phyloP scores from a whole-genome alignment of 2,329 filamentous ascomycete genomes.

The Gremmenia infestans region DNA sequence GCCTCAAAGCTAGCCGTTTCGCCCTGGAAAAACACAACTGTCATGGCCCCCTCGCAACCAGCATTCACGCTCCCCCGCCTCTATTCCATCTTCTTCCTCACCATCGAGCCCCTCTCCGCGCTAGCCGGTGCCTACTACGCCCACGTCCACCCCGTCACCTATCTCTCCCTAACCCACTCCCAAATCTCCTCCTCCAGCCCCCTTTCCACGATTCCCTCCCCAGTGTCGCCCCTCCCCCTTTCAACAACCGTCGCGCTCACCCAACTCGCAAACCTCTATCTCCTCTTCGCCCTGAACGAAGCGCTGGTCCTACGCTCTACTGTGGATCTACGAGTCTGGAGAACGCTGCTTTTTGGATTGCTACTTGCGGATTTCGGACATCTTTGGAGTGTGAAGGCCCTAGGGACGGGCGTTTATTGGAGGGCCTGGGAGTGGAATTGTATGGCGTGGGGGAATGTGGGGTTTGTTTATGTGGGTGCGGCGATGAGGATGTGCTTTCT shows the following conservation, averaged over 20 bases:
- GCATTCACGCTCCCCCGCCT: slow-evolving; percentile 49
- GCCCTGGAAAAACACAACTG: not conserved
- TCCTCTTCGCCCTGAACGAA: slow-evolving; percentile 74
- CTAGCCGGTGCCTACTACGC: slow-evolving; percentile 49
- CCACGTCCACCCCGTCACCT: slow-evolving; percentile 45
- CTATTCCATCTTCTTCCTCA: slow-evolving; percentile 71
- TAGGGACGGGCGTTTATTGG: slow-evolving; percentile 59
- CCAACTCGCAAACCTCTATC: slow-evolving; percentile 73
- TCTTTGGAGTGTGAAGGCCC: slow-evolving; percentile 57
- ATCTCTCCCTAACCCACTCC: slow-evolving; percentile 59
- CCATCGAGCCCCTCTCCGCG: slow-evolving; percentile 59
- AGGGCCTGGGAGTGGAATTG: slow-evolving; percentile 55
- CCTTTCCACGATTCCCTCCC: slow-evolving; percentile 27
- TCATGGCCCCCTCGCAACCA: slow-evolving; percentile 17
- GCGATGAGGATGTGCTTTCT: slow-evolving; percentile 55
- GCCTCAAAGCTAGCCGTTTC: slow-evolving; percentile 5
- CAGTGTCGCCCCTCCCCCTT: slow-evolving; percentile 37
- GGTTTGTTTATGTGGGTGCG: slow-evolving; percentile 65
- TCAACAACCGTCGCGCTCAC: slow-evolving; percentile 63
- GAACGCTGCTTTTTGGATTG: slow-evolving; percentile 58
- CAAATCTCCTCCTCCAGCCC: slow-evolving; percentile 25
- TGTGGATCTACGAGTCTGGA: slow-evolving; percentile 65
- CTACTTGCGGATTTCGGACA: slow-evolving; percentile 75
- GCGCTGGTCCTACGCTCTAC: slow-evolving; percentile 69
- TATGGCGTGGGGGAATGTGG: slow-evolving; percentile 64